phyloP scores from a whole-genome alignment of 2,329 filamentous ascomycete genomes.

The Diaporthe sp. region DNA sequence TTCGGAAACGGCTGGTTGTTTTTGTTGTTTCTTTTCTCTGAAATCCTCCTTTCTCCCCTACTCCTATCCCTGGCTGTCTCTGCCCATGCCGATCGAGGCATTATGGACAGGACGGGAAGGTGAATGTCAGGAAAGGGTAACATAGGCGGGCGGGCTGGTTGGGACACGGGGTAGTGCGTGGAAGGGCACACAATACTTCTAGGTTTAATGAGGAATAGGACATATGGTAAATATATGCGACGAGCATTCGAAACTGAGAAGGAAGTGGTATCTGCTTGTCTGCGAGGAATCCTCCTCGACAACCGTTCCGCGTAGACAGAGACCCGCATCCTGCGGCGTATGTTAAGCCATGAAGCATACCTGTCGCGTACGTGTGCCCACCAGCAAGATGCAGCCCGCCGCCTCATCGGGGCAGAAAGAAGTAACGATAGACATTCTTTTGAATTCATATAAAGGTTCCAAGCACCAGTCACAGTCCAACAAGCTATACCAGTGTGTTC shows the following conservation, averaged over 20 bases:
- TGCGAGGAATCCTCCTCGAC: not conserved
- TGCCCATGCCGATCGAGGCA: not conserved
- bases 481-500: not conserved
- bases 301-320: not conserved
- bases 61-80: not conserved
- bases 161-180: not conserved
- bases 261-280: not conserved
- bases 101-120: not conserved
- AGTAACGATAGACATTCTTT: not conserved
- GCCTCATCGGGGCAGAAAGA: accelerated
- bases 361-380: not conserved
- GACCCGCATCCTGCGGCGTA: not conserved
- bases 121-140: not conserved
- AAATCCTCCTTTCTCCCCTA: not conserved
- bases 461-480: not conserved
- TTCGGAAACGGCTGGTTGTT: conserved; percentile 2
- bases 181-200: not conserved
- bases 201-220: conserved; percentile 10
- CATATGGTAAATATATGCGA: not conserved
- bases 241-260: not conserved
- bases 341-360: not conserved
- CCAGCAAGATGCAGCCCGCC: not conserved
- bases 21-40: not conserved
- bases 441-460: not conserved
- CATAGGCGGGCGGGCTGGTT: not conserved